Conservation (phyloP, 441 rosid species). For the Bocquillonia castaneifolia region DNA sequence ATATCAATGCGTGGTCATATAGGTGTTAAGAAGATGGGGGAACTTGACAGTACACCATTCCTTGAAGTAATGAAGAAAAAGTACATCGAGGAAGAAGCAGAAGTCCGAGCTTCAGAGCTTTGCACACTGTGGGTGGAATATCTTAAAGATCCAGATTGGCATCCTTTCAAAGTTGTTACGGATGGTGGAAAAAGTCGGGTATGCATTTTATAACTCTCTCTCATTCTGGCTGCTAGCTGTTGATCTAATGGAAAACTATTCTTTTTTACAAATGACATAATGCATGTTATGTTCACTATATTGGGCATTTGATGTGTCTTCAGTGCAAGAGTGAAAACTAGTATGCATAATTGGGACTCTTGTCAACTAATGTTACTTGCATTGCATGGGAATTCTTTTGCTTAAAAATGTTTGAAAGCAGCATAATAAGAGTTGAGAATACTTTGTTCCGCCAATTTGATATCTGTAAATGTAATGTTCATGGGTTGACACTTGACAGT, state of each 20-base stretch:
- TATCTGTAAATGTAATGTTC: background rate
- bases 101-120: slow-evolving; percentile 64
- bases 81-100: slow-evolving; percentile 65
- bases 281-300: background rate
- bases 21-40: slow-evolving; percentile 95
- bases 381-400: background rate
- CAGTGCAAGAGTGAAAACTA: slow-evolving; percentile 1
- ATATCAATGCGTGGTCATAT: slow-evolving; percentile 36
- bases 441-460: background rate
- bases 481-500: no score
- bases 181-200: slow-evolving; percentile 44
- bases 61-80: slow-evolving; percentile 65
- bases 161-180: slow-evolving; percentile 63
- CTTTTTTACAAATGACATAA: background rate
- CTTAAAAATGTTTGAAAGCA: background rate
- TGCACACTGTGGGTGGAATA: slow-evolving; percentile 91
- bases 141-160: slow-evolving; percentile 95
- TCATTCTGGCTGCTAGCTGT: background rate
- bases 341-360: background rate
- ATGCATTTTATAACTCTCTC: slow-evolving; percentile 16
- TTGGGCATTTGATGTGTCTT: background rate
- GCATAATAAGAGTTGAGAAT: background rate
- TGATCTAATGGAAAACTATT: slow-evolving; percentile 1
- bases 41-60: slow-evolving; percentile 70
- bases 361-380: background rate